phyloP scores from a whole-genome alignment of 495 filamentous ascomycete species.

The Bathelium albidoporum region DNA sequence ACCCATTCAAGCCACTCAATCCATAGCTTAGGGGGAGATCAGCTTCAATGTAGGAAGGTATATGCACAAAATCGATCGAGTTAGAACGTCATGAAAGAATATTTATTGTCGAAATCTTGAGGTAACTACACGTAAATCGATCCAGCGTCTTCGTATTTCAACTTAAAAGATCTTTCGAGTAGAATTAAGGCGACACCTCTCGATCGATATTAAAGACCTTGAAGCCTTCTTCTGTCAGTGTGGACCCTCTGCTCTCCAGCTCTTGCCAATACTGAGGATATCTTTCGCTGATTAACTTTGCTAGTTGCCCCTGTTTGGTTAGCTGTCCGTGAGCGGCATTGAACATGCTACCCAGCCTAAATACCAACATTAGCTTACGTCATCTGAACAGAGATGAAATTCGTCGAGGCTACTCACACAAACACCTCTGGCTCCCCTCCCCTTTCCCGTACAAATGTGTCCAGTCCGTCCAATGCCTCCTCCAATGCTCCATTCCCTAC shows the following conservation, averaged over 20 bases:
- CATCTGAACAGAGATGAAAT: not conserved
- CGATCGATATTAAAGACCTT: constrained; percentile 23
- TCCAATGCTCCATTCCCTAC: constrained; percentile 58
- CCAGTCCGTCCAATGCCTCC: constrained; percentile 46
- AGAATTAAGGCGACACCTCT: constrained; percentile 18
- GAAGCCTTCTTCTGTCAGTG: constrained; percentile 9
- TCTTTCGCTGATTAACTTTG: constrained; percentile 55
- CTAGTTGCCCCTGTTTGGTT: constrained; percentile 51
- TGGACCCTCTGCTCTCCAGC: constrained; percentile 37
- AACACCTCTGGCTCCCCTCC: constrained; percentile 54
- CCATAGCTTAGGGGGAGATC: no score
- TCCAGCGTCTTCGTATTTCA: no score
- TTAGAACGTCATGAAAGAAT: no score
- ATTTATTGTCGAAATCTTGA: no score
- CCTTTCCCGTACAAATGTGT: constrained; percentile 51
- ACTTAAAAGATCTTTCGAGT: no score
- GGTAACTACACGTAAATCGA: no score
- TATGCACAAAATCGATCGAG: no score
- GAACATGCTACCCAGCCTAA: constrained; percentile 60
- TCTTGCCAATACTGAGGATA: constrained; percentile 61
- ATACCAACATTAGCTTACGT: constrained; percentile 19
- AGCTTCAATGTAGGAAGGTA: no score
- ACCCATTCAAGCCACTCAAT: no score
- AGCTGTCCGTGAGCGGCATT: constrained; percentile 53
- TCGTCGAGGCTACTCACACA: constrained; percentile 49